Evolutionary conservation across 1,284 basidiomycete species (phyloP).

Genomic region (Ustilago esculenta): DNA sequence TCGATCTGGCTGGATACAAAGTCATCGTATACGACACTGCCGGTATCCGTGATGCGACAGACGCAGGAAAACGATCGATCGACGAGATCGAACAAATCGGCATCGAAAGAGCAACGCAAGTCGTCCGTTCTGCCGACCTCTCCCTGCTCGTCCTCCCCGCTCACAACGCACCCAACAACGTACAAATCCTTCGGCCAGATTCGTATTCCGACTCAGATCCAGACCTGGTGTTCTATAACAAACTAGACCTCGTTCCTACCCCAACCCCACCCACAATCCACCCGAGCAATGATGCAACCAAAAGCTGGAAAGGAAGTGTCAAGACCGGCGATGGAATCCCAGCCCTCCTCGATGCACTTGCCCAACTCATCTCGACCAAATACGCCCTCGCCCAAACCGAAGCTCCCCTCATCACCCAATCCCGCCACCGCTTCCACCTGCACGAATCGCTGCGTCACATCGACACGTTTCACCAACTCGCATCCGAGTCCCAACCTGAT

Average conservation of each 20-base stretch:
- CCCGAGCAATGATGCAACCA: neutral
- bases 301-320: slow-evolving; percentile 75
- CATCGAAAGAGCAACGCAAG: slow-evolving; percentile 75
- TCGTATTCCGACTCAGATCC: slow-evolving; percentile 67
- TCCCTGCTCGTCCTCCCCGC: slow-evolving; percentile 81
- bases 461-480: slow-evolving; percentile 4
- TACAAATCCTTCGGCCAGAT: slow-evolving; percentile 69
- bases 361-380: slow-evolving; percentile 72
- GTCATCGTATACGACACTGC: slow-evolving; percentile 84
- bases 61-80: slow-evolving; percentile 33
- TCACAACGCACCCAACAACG: slow-evolving; percentile 69
- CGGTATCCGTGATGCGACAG: slow-evolving; percentile 76
- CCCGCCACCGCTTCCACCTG: slow-evolving; percentile 80
- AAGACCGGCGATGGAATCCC: slow-evolving; percentile 73
- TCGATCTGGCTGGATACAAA: slow-evolving; percentile 83
- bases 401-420: slow-evolving; percentile 78
- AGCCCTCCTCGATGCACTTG: slow-evolving; percentile 74
- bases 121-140: slow-evolving; percentile 76
- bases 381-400: slow-evolving; percentile 68
- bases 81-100: slow-evolving; percentile 85
- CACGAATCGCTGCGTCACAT: slow-evolving; percentile 76
- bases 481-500: slow-evolving; percentile 70
- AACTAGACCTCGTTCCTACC: slow-evolving; percentile 72
- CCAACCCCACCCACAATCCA: neutral
- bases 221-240: slow-evolving; percentile 76